Evolutionary conservation across 352 stramenopile species (phyloP).

Genomic region (Phytophthora pisi): DNA sequence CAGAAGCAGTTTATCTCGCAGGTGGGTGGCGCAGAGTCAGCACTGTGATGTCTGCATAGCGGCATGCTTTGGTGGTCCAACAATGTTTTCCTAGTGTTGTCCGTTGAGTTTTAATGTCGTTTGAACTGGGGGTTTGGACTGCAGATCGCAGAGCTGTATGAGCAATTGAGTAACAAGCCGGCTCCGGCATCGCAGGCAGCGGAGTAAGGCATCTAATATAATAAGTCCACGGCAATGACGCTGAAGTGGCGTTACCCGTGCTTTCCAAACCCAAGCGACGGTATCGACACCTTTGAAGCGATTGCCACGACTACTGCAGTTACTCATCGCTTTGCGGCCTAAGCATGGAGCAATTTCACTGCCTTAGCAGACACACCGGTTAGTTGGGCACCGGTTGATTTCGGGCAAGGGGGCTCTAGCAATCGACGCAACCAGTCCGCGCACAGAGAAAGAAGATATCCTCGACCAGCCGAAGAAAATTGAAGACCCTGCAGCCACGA

Average conservation of each 20-base stretch:
- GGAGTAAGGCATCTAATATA: slow-evolving; percentile 2
- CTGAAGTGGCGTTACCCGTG: no score
- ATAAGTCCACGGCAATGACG: background rate
- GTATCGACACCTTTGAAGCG: no score
- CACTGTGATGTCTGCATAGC: no score
- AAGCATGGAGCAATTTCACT: no score
- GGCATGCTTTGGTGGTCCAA: no score
- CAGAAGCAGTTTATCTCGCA: slow-evolving; percentile 56
- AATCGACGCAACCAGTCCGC: slow-evolving; percentile 7
- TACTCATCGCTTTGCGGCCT: no score
- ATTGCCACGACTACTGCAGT: no score
- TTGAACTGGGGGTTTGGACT: background rate
- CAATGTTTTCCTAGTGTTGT: no score
- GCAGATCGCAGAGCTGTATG: slow-evolving; percentile 49
- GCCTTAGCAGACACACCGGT: no score
- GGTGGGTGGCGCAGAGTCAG: slow-evolving; percentile 15
- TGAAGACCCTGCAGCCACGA: background rate
- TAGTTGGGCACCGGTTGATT: slow-evolving; percentile 23
- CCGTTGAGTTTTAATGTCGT: background rate
- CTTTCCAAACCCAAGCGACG: background rate
- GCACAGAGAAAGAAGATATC: background rate
- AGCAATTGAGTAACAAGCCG: slow-evolving; percentile 44
- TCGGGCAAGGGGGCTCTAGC: slow-evolving; percentile 7
- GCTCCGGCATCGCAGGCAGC: background rate
- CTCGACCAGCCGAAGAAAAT: slow-evolving; percentile 4